Evolutionary conservation across 2,329 filamentous ascomycete species (phyloP).

Genomic region (Paracoccidioides brasiliensis): DNA sequence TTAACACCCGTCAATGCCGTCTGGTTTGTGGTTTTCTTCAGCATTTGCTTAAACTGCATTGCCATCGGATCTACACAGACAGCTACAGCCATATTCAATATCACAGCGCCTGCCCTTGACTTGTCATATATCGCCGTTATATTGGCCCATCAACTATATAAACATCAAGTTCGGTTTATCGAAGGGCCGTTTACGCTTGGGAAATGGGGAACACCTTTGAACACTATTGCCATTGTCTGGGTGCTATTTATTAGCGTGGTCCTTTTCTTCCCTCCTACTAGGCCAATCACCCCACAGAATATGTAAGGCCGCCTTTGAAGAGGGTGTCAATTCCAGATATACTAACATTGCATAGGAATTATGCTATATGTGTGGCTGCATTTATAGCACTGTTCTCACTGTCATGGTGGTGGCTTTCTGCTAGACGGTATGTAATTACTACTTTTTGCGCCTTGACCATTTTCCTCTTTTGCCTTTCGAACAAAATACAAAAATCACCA

Average conservation of each 20-base stretch:
- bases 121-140: slow-evolving; percentile 49
- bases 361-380: slow-evolving; percentile 34
- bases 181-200: slow-evolving; percentile 47
- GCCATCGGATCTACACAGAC: slow-evolving; percentile 33
- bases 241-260: slow-evolving; percentile 50
- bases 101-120: slow-evolving; percentile 41
- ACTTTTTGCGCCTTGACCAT: neutral
- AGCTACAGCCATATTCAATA: slow-evolving; percentile 38
- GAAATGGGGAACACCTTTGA: slow-evolving; percentile 42
- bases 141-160: slow-evolving; percentile 43
- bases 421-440: slow-evolving; percentile 21
- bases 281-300: slow-evolving; percentile 36
- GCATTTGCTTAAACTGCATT: slow-evolving; percentile 38
- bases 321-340: neutral
- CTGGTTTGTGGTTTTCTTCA: slow-evolving; percentile 50
- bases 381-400: slow-evolving; percentile 39
- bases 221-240: slow-evolving; percentile 46
- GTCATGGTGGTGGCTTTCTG: slow-evolving; percentile 36
- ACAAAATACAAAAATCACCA: neutral
- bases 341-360: slow-evolving; percentile 28
- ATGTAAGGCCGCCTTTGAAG: slow-evolving; percentile 25
- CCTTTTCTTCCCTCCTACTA: slow-evolving; percentile 40
- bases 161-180: slow-evolving; percentile 39
- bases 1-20: slow-evolving; percentile 50
- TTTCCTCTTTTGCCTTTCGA: neutral